Conservation (phyloP, 208 protist species). For the Blastocrithidia nonstop region DNA sequence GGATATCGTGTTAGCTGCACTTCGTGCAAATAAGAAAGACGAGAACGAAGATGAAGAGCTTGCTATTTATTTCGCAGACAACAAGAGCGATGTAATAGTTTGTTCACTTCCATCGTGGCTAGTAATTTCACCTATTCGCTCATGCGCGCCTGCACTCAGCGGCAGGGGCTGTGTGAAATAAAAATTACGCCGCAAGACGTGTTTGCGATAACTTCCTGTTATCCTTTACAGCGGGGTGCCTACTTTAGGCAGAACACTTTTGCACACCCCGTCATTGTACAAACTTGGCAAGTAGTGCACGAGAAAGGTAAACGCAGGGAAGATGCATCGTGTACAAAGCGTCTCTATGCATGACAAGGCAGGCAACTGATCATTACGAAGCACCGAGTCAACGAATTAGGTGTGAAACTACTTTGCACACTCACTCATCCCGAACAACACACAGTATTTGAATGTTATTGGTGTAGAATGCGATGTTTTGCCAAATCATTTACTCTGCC, state of each 20-base stretch:
- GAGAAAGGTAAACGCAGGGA: constrained; percentile 68
- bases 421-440: too few relatives aligned
- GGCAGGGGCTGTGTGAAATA: too few relatives aligned
- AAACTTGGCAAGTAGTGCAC: constrained; percentile 30
- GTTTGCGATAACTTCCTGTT: constrained; percentile 24
- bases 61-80: too few relatives aligned
- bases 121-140: neutral
- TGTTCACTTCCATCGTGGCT: too few relatives aligned
- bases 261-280: constrained; percentile 23
- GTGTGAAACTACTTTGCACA: too few relatives aligned
- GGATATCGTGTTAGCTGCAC: too few relatives aligned
- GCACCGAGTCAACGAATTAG: constrained; percentile 13
- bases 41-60: too few relatives aligned
- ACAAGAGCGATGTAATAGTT: too few relatives aligned
- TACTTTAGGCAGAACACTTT: constrained; percentile 44
- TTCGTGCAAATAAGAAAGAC: too few relatives aligned
- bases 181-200: constrained; percentile 22
- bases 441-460: neutral
- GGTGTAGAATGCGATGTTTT: neutral
- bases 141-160: constrained; percentile 5
- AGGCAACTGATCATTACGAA: constrained; percentile 10
- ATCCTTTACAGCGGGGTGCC: constrained; percentile 36
- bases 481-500: neutral
- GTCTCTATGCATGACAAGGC: constrained; percentile 23
- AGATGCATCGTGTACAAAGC: constrained; percentile 28